Base-by-base conservation (phyloP, 345 rosid genomes). In the Reutealis trisperma region DNA sequence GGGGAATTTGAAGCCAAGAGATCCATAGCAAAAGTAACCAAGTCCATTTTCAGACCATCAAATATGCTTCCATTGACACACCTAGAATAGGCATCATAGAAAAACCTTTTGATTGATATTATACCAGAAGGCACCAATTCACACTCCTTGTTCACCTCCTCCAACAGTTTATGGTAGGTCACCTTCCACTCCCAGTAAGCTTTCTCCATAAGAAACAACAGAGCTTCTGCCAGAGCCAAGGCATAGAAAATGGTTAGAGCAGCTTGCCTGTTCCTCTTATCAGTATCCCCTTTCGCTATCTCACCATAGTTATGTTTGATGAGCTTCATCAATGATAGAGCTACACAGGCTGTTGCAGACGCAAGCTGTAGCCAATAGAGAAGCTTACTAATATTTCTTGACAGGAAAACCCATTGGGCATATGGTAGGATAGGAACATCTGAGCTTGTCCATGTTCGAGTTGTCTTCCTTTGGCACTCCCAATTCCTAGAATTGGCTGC, bases 351-450 rank as follows among this genome's bases (percentile, higher is more conserved):
- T 1, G 84, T 79, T 10, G 97, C 98, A 8, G 98, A 93, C 24
- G 91, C 82, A 67, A 94, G 87, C 83, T 94, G 97, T 44, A 94
- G 97, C 98, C 98, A 93, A 67, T 91, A 86, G 45, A 94, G 88
- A 73, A 93, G 81, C 64, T 86, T 87, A 76, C 98, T 93, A 61
- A 93, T 81, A 42, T 93, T 86, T 78, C 87, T 85, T 16, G 97
- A 79, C 6, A 88, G 86, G 76, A 85, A 93, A 60, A 90, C 74
- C 98, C 98, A 92, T 80, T 75, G 82, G 21, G 85, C 90, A 49
- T 91, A 92, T 0, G 98, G 93, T 13, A 94, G 82, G 66, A 94
- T 85, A 41, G 97, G 98, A 64, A 90, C 96, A 32, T 94, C 96
- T 14, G 94, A 86, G 72, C 86, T 83, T 45, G 71, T 85, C 96